Base-by-base conservation (phyloP, 257 asterid genomes). In the Solanum tacnaense region DNA sequence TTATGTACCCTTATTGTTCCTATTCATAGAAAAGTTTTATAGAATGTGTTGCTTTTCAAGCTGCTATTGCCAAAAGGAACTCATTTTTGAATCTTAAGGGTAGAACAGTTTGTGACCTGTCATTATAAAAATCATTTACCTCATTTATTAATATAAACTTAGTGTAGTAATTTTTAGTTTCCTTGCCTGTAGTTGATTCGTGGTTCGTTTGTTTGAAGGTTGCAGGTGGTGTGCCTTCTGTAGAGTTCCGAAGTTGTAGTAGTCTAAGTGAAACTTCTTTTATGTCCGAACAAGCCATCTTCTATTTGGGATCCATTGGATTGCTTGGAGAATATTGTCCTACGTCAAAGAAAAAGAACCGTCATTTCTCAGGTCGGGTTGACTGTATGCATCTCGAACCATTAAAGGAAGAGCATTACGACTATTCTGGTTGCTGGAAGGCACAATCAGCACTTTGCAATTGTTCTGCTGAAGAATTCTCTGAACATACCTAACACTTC, bases 271-370 rank as follows among this genome's bases (percentile, higher is more conserved):
- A 44, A 85, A 27, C 86, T 56, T 73, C 29, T 88, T 85, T 88
- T 84, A 88, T 88, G 90, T 88, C 88, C 85, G 83, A 88, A 67
- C 88, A 78, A 75, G 90, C 90, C 74, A 58, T 76, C 75, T 58
- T 75, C 84, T 85, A 85, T 86, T 86, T 86, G 87, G 72, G 82
- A 81, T 62, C 89, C 41, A 82, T 87, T 87, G 89, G 87, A 46
- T 71, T 82, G 52, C 89, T 87, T 65, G 89, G 87, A 79, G 82
- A 87, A 4, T 87, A 81, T 82, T 82, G 86, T 68, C 89, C 86
- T 44, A 44, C 15, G 15, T 75, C 86, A 4, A 56, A 81, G 29
- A 82, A 68, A 81, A 87, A 82, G 89, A 68, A 32, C 34, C 44
- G 32, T 20, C 82, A 76, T 87, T 62, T 79, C 44, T 87, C 89